phyloP scores from a whole-genome alignment of 352 stramenopile species.

The Paralagenidium karlingii region DNA sequence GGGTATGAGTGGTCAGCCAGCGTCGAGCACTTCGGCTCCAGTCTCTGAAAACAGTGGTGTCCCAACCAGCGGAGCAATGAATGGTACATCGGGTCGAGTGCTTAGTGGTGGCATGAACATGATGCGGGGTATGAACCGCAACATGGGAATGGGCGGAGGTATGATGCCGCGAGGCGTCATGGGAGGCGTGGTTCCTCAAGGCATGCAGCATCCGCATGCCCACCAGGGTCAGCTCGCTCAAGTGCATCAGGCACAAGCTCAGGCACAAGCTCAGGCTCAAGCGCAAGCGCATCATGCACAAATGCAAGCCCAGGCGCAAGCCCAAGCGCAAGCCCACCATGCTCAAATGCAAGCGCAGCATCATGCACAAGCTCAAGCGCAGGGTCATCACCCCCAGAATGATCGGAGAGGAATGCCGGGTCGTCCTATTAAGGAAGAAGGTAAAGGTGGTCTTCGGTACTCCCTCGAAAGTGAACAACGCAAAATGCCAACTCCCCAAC shows the following conservation, averaged over 20 bases:
- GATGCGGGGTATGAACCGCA: constrained; percentile 51
- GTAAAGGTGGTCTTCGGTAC: constrained; percentile 41
- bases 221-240: constrained; percentile 38
- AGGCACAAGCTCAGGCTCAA: constrained; percentile 33
- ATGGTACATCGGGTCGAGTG: neutral
- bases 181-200: constrained; percentile 35
- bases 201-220: constrained; percentile 45
- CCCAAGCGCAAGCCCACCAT: constrained; percentile 47
- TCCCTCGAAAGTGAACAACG: constrained; percentile 40
- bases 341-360: constrained; percentile 33
- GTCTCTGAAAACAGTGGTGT: too few species aligned
- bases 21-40: too few species aligned
- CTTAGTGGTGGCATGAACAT: constrained; percentile 48
- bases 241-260: constrained; percentile 36
- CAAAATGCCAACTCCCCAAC: constrained; percentile 44
- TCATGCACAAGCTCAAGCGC: constrained; percentile 14
- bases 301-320: constrained; percentile 1
- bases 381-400: constrained; percentile 37
- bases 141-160: constrained; percentile 33
- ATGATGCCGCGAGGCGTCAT: constrained; percentile 63
- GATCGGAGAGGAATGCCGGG: constrained; percentile 44
- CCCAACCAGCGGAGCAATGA: constrained; percentile 28
- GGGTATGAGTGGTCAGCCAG: too few species aligned
- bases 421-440: constrained; percentile 57
- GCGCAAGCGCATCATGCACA: constrained; percentile 2